Evolutionary conservation across 352 stramenopile genomes (phyloP).

Genomic region (Phytophthora fragariaefolia): DNA sequence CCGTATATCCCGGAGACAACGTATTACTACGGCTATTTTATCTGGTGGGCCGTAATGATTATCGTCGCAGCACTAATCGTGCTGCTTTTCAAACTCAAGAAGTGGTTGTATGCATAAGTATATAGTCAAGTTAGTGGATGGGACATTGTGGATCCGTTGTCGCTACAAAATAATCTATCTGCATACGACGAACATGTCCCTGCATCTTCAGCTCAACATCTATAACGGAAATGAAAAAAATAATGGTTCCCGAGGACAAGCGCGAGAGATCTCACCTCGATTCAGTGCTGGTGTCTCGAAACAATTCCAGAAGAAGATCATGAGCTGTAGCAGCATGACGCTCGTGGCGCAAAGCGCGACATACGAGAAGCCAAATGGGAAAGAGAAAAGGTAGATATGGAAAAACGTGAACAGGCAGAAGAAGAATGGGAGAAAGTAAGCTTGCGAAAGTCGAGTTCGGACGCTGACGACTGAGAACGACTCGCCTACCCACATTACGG

Average conservation of each 20-base stretch:
- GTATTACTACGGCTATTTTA: slow-evolving; percentile 64
- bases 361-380: slow-evolving; percentile 94
- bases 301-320: slow-evolving; percentile 76
- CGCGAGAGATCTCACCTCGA: slow-evolving; percentile 47
- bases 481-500: slow-evolving; percentile 90
- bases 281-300: slow-evolving; percentile 70
- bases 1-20: slow-evolving; percentile 72
- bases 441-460: slow-evolving; percentile 63
- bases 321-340: slow-evolving; percentile 55
- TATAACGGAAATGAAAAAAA: slow-evolving; percentile 28
- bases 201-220: neutral
- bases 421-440: slow-evolving; percentile 92
- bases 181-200: neutral
- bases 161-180: neutral
- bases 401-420: slow-evolving; percentile 95
- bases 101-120: slow-evolving; percentile 38
- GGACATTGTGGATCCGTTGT: too few relatives aligned
- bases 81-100: slow-evolving; percentile 61
- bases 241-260: slow-evolving; percentile 37
- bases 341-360: slow-evolving; percentile 65
- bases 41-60: slow-evolving; percentile 69
- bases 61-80: slow-evolving; percentile 38
- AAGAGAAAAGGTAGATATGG: slow-evolving; percentile 96
- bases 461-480: slow-evolving; percentile 92
- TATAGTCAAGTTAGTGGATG: too few relatives aligned